Conservation (phyloP, 2,329 filamentous ascomycete species). For the Cercospora beticola region DNA sequence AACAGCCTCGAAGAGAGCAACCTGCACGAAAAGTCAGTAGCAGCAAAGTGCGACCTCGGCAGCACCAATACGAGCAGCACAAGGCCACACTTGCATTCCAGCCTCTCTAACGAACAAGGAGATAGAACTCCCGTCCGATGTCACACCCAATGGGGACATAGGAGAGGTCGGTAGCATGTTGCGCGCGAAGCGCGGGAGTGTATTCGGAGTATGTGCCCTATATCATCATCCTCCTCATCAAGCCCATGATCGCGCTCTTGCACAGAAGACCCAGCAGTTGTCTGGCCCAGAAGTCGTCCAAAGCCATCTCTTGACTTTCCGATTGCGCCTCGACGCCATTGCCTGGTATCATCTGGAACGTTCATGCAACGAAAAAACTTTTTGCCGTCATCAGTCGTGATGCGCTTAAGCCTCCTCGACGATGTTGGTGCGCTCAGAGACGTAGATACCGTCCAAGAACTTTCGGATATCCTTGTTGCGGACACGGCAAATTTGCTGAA, state of each 20-base stretch:
- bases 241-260: not conserved
- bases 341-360: constrained; percentile 14
- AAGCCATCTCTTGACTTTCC: not conserved
- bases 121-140: constrained; percentile 14
- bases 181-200: constrained; percentile 4
- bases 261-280: constrained; percentile 4
- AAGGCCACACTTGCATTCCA: not conserved
- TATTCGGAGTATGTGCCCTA: constrained; percentile 8
- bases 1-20: not conserved
- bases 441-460: constrained; percentile 99
- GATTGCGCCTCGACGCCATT: constrained; percentile 12
- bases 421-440: constrained; percentile 98
- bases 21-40: not conserved
- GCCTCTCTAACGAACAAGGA: constrained; percentile 17
- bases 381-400: not conserved
- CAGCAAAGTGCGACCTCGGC: constrained; percentile 20
- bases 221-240: not conserved
- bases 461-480: constrained; percentile 99
- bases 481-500: constrained; percentile 99
- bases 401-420: constrained; percentile 29
- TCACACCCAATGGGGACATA: constrained; percentile 11
- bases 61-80: not conserved
- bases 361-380: constrained; percentile 4
- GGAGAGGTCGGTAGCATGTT: constrained; percentile 10
- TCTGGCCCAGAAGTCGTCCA: not conserved